A percentile compares a stretch with the other conserved stretches of the same genome.
phyloP scores from a whole-genome alignment of 2,329 filamentous ascomycete species.

The Neurospora sp. region DNA sequence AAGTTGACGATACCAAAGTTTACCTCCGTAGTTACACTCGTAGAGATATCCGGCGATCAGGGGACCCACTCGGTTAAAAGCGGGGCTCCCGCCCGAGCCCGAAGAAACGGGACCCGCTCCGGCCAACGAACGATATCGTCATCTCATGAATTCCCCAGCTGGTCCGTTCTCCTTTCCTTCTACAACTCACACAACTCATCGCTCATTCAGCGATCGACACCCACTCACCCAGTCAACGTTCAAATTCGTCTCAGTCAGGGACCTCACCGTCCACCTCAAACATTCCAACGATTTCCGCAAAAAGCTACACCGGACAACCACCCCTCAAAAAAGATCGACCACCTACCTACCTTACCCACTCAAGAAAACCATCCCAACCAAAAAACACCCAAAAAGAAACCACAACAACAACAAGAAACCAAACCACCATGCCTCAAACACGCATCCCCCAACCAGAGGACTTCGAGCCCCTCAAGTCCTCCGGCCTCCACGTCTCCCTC shows the following conservation, averaged over 20 bases:
- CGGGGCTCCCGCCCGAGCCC: neutral
- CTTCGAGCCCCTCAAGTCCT: slow-evolving; percentile 30
- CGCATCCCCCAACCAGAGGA: slow-evolving; percentile 42
- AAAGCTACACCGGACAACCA: neutral
- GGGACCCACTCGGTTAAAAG: neutral
- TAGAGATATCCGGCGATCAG: neutral
- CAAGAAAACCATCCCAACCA: neutral
- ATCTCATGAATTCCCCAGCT: neutral
- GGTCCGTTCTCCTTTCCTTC: neutral
- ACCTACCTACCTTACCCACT: neutral
- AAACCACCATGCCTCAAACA: slow-evolving; percentile 30
- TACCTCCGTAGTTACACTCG: neutral
- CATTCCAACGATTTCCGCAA: neutral
- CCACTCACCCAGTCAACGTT: neutral
- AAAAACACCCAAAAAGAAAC: neutral
- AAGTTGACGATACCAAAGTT: neutral
- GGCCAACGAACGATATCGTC: neutral
- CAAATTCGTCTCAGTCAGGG: neutral
- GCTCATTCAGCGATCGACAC: neutral
- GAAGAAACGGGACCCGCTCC: neutral
- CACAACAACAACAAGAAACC: neutral
- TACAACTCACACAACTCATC: neutral
- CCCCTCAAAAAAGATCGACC: neutral
- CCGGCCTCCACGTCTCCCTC: slow-evolving; percentile 31
- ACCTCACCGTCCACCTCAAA: neutral